Base-by-base conservation (phyloP, 2,329 filamentous ascomycete species). In the Clarireedia paspali region DNA sequence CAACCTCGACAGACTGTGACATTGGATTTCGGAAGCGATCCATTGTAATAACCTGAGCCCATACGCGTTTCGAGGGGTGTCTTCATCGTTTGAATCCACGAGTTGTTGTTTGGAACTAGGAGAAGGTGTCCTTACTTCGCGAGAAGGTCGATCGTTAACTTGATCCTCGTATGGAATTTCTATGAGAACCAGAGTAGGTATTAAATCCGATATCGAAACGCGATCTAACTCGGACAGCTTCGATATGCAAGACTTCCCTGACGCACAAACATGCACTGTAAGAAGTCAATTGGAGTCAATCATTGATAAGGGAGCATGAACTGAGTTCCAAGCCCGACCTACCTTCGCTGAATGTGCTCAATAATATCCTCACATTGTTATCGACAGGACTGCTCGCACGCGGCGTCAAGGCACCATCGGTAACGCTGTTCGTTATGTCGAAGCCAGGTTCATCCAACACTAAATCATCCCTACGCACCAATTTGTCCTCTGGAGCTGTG, bases 101-200 rank as follows among this genome's bases (percentile, higher is more conserved):
- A 72, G 27, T 68, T 71, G 60, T 68, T 60, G 65, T 62, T 53
- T 70, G 59, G 62, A 67, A 48, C 51, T 68, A 36, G 57, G 69
- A 49, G 62, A 70, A 55, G 67, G 67, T 0, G 65, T 66, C 39
- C 66, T 66, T 24, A 64, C 57, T 20, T 67, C 65, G 36, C 66
- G 59, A 20, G 70, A 70, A 9, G 70, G 62, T 52, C 62, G 60
- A 39, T 63, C 62, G 34, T 57, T 57, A 34, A 62, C 67, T 65
- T 62, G 71, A 64, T 66, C 74, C 67, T 69, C 73, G 63, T 64
- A 72, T 17, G 74, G 74, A 38, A 81, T 73, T 64, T 80, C 77
- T 62, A 81, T 73, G 46, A 82, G 74, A 20, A 79, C 78, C 50
- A 83, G 74, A 5, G 78, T 77, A n/a, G 80, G 80, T 50, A 73